Conservation (phyloP, 169 alveolate species). For the Cystoisospora suis region DNA sequence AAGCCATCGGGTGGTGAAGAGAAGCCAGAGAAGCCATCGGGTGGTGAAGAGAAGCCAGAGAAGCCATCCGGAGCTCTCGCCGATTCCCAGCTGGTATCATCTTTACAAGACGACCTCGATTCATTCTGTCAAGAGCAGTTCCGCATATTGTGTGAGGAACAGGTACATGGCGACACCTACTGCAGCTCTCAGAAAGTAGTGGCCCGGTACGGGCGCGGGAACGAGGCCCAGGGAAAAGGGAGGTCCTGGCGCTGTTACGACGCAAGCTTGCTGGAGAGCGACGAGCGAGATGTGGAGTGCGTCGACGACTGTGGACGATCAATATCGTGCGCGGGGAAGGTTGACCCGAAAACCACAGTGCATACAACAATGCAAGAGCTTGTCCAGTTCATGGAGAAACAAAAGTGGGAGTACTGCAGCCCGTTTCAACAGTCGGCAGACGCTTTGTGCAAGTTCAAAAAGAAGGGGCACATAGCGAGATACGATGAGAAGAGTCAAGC, state of each 20-base stretch:
- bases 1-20: too few species aligned
- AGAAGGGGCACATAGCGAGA: background rate
- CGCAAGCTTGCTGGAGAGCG: background rate
- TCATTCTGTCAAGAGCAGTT: background rate
- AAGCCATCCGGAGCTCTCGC: too few species aligned
- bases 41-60: too few species aligned
- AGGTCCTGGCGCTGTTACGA: slow-evolving; percentile 21
- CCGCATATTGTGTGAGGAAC: background rate
- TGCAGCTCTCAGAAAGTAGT: background rate
- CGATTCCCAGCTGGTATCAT: too few species aligned
- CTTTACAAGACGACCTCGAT: slow-evolving; percentile 7
- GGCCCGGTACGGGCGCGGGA: background rate
- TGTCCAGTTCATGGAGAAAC: background rate
- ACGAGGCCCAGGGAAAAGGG: background rate
- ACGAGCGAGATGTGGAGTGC: background rate
- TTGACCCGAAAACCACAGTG: background rate
- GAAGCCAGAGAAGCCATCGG: too few species aligned
- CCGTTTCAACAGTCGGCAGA: slow-evolving; percentile 15
- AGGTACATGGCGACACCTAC: background rate
- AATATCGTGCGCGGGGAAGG: background rate
- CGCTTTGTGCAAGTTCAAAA: slow-evolving; percentile 15
- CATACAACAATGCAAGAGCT: background rate
- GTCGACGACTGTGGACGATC: slow-evolving; percentile 15
- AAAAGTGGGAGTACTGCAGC: background rate
- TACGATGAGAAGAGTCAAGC: background rate